phyloP scores from a whole-genome alignment of 2,329 filamentous ascomycete genomes.

The Ploettnerulaceae sp. region DNA sequence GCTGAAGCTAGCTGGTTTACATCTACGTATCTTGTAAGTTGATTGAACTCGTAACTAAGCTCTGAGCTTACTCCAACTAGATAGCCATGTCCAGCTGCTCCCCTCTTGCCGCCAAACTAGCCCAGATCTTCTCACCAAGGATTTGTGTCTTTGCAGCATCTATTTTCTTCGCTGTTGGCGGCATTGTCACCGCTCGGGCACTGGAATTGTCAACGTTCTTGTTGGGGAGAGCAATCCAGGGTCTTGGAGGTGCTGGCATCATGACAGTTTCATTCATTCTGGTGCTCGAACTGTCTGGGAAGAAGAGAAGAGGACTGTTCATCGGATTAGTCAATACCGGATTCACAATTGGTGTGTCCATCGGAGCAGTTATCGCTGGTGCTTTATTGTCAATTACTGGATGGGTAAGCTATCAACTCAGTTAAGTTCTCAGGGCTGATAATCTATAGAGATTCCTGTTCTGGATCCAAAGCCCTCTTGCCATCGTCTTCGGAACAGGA shows the following conservation, averaged over 20 bases:
- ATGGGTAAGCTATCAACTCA: conserved; percentile 53
- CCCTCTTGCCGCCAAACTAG: conserved; percentile 66
- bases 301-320: conserved; percentile 64
- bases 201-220: conserved; percentile 58
- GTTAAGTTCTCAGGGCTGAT: conserved; percentile 5
- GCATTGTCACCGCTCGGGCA: conserved; percentile 59
- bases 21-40: conserved; percentile 60
- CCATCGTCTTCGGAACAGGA: conserved; percentile 54
- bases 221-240: conserved; percentile 61
- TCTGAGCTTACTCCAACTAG: background rate
- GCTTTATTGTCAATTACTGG: conserved; percentile 58
- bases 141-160: conserved; percentile 60
- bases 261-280: conserved; percentile 71
- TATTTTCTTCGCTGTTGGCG: conserved; percentile 54
- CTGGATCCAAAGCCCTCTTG: conserved; percentile 63
- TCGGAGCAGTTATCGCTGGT: conserved; percentile 67
- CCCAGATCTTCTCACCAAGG: conserved; percentile 67
- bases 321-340: conserved; percentile 70
- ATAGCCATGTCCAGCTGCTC: conserved; percentile 52
- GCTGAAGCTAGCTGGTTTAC: conserved; percentile 75
- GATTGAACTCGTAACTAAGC: too few relatives aligned
- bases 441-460: conserved; percentile 64
- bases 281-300: conserved; percentile 66
- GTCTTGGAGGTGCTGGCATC: conserved; percentile 65
- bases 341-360: conserved; percentile 65